A percentile compares a stretch with the other conserved stretches of the same genome.
Conservation (phyloP, 192 early-diverging fungal genomes). For the Pilobolus umbonatus region DNA sequence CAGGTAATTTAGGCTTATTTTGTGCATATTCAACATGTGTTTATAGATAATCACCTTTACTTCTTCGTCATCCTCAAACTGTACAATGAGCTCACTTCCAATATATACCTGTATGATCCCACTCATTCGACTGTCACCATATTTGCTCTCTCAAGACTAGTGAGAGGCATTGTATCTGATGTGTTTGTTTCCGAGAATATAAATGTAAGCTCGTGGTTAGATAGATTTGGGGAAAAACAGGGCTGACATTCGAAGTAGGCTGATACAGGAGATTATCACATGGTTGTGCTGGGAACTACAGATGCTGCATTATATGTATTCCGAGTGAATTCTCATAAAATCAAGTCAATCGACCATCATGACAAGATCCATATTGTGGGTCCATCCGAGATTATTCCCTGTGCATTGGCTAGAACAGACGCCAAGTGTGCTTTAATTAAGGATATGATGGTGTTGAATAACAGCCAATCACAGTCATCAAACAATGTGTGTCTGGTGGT, state of each 20-base stretch:
- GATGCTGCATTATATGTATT: conserved; percentile 4
- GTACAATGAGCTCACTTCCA: too few relatives aligned
- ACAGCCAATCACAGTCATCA: neutral
- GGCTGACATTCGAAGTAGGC: too few relatives aligned
- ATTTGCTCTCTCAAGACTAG: too few relatives aligned
- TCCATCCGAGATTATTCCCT: neutral
- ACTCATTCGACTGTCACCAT: too few relatives aligned
- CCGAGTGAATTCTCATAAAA: neutral
- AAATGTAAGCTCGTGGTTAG: neutral
- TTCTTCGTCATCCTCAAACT: too few relatives aligned
- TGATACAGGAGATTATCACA: conserved; percentile 3
- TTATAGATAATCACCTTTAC: too few relatives aligned
- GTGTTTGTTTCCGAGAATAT: conserved; percentile 2
- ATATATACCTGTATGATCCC: too few relatives aligned
- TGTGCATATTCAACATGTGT: too few relatives aligned
- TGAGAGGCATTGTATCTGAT: neutral
- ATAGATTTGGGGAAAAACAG: too few relatives aligned
- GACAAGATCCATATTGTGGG: too few relatives aligned
- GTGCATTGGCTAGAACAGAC: conserved; percentile 3
- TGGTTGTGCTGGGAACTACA: neutral
- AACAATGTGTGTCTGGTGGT: neutral
- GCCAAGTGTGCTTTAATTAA: neutral
- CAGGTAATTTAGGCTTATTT: too few relatives aligned
- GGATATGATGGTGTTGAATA: neutral
- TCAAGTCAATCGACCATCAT: too few relatives aligned